These are phyloP conservation scores for Paradendryphiella salina DNA, from an alignment of 2,329 filamentous ascomycete species.

Conservation along the genomic window DNA sequence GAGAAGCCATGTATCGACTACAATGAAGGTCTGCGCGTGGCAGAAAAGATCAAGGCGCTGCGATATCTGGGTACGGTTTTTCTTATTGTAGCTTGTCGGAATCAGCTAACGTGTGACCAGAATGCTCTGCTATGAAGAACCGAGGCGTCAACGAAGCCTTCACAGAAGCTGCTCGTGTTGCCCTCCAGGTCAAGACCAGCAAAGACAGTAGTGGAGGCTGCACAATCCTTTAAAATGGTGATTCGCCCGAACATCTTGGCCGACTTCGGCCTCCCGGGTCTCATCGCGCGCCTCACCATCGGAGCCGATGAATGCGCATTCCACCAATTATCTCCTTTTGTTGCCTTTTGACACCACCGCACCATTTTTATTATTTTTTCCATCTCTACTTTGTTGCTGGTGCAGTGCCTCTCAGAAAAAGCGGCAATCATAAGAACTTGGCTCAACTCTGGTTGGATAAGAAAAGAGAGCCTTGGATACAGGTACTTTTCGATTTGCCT, in stretches of 20 bases:
- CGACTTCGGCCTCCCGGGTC: slow-evolving; percentile 1
- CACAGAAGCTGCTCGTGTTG: slow-evolving; percentile 94
- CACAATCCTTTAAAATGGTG: slow-evolving; percentile 35
- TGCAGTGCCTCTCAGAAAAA: slow-evolving; percentile 2
- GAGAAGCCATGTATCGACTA: slow-evolving; percentile 76
- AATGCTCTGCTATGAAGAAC: slow-evolving; percentile 98
- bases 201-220: slow-evolving; percentile 53
- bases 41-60: slow-evolving; percentile 86
- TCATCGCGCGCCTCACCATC: neutral
- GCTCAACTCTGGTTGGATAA: slow-evolving; percentile 3
- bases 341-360: neutral
- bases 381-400: neutral
- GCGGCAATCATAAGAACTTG: neutral
- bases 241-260: slow-evolving; percentile 11
- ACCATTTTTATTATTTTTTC: neutral
- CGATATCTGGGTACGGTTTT: slow-evolving; percentile 73
- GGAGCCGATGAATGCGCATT: neutral
- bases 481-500: neutral
- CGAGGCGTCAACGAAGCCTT: slow-evolving; percentile 98
- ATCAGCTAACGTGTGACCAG: slow-evolving; percentile 49
- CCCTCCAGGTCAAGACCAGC: slow-evolving; percentile 63
- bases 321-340: neutral
- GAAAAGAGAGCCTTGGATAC: neutral
- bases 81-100: neutral
- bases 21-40: slow-evolving; percentile 87